Evolutionary conservation across 768 basidiomycete species (phyloP).

Genomic region (Lepiota subincarnata): DNA sequence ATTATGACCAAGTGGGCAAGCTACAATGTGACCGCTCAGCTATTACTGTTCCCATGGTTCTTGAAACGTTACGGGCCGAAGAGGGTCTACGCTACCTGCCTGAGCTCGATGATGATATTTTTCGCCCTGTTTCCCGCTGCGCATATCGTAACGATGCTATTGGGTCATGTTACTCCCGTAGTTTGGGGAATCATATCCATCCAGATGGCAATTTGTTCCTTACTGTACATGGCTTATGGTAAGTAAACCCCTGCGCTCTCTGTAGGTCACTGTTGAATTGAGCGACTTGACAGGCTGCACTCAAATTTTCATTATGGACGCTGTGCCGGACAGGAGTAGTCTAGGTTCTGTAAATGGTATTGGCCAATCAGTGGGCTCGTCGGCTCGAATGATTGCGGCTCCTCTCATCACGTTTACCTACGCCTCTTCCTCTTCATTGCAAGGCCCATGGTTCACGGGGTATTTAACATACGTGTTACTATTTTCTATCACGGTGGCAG

Average conservation of each 20-base stretch:
- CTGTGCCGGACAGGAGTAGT: slow-evolving; percentile 19
- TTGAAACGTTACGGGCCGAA: slow-evolving; percentile 48
- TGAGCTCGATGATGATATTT: slow-evolving; percentile 12
- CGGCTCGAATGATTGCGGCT: slow-evolving; percentile 45
- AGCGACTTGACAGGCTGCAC: slow-evolving; percentile 1
- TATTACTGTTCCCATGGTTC: slow-evolving; percentile 41
- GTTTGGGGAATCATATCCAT: not conserved
- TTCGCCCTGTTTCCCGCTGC: slow-evolving; percentile 16
- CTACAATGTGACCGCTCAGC: slow-evolving; percentile 47
- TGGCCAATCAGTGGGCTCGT: slow-evolving; percentile 32
- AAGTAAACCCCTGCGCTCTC: not conserved
- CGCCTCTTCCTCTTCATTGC: slow-evolving; percentile 55
- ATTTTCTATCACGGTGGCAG: slow-evolving; percentile 18
- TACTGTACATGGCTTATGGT: slow-evolving; percentile 11
- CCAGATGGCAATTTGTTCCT: slow-evolving; percentile 9
- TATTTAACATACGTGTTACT: slow-evolving; percentile 43
- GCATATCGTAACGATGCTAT: not conserved
- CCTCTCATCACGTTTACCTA: slow-evolving; percentile 54
- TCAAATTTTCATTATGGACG: slow-evolving; percentile 13
- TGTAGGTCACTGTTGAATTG: not conserved
- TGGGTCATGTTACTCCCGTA: not conserved
- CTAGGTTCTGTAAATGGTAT: slow-evolving; percentile 12
- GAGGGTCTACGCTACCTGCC: slow-evolving; percentile 32
- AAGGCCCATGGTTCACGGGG: slow-evolving; percentile 41
- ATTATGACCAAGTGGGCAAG: slow-evolving; percentile 48